Percentiles rank a stretch among this genome's conserved stretches.
Evolutionary conservation across 2,329 filamentous ascomycete genomes (phyloP).

Genomic region (Aspergillus sp.): DNA sequence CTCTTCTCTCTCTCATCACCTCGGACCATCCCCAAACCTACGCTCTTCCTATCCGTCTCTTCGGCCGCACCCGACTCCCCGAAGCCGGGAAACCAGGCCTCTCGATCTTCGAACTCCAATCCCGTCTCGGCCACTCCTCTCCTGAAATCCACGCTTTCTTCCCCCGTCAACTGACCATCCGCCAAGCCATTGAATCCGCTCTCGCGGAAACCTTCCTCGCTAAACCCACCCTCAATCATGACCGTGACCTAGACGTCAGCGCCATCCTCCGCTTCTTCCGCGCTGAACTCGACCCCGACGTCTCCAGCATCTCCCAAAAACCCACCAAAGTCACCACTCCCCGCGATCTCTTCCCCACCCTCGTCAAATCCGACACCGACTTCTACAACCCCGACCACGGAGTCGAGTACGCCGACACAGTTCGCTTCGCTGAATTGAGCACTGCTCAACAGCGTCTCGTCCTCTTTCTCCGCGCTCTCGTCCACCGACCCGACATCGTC

Average conservation of each 20-base stretch:
- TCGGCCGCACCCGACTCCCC: constrained; percentile 78
- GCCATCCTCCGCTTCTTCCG: constrained; percentile 76
- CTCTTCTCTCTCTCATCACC: constrained; percentile 84
- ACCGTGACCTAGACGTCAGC: constrained; percentile 64
- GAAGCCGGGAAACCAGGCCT: constrained; percentile 71
- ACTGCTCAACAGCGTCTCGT: constrained; percentile 69
- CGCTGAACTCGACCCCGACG: constrained; percentile 68
- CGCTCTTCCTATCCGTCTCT: constrained; percentile 80
- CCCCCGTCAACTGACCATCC: constrained; percentile 72
- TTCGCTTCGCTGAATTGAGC: constrained; percentile 68
- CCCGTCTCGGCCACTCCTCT: constrained; percentile 86
- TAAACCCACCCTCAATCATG: constrained; percentile 63
- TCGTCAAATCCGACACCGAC: constrained; percentile 9
- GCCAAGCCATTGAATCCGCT: constrained; percentile 77
- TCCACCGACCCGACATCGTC: constrained; percentile 79
- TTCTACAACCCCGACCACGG: constrained; percentile 29
- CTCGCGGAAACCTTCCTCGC: constrained; percentile 86
- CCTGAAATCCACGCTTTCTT: constrained; percentile 95
- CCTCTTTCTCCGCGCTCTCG: constrained; percentile 77
- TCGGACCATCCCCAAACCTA: constrained; percentile 97
- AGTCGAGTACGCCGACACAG: constrained; percentile 69
- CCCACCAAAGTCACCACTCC: constrained; percentile 10
- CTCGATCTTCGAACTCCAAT: constrained; percentile 90
- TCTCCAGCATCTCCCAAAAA: constrained; percentile 19
- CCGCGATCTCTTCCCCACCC: constrained; percentile 23